A percentile compares a stretch with the other conserved stretches of the same genome.
Evolutionary conservation across 2,329 filamentous ascomycete genomes (phyloP).

Genomic region (Pseudocercospora fijiensis): DNA sequence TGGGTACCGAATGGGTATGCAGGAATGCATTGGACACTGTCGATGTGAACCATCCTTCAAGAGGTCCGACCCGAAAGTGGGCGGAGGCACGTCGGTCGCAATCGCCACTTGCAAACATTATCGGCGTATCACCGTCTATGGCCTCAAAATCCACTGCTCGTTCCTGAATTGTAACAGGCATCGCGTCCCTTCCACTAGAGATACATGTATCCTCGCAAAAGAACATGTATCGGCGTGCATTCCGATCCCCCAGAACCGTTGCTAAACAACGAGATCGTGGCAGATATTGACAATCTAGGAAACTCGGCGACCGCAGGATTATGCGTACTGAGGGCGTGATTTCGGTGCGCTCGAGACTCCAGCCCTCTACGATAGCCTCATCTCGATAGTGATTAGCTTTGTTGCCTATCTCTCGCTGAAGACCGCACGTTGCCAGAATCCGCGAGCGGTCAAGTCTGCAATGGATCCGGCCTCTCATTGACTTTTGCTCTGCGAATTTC

Average conservation of each 20-base stretch:
- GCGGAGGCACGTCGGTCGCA: not conserved
- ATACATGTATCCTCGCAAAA: not conserved
- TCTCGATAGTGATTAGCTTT: not conserved
- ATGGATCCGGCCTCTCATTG: not conserved
- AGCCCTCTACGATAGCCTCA: not conserved
- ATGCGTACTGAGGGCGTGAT: not conserved
- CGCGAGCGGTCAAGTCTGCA: not conserved
- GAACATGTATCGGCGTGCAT: not conserved
- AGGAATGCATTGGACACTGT: not conserved
- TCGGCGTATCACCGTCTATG: not conserved
- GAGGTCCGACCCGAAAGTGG: not conserved
- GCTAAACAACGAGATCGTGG: not conserved
- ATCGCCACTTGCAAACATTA: not conserved
- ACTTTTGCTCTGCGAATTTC: slow-evolving; percentile 25
- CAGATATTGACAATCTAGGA: not conserved
- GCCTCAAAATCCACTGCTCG: not conserved
- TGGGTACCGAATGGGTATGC: not conserved
- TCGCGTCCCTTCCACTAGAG: not conserved
- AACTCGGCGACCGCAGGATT: not conserved
- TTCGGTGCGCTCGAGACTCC: not conserved
- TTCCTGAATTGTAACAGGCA: not conserved
- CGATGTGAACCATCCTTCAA: not conserved
- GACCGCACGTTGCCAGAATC: not conserved
- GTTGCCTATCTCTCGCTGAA: not conserved
- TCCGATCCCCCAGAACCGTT: not conserved